Conservation (phyloP, 257 asterid genomes). For the Avicennia marina region DNA sequence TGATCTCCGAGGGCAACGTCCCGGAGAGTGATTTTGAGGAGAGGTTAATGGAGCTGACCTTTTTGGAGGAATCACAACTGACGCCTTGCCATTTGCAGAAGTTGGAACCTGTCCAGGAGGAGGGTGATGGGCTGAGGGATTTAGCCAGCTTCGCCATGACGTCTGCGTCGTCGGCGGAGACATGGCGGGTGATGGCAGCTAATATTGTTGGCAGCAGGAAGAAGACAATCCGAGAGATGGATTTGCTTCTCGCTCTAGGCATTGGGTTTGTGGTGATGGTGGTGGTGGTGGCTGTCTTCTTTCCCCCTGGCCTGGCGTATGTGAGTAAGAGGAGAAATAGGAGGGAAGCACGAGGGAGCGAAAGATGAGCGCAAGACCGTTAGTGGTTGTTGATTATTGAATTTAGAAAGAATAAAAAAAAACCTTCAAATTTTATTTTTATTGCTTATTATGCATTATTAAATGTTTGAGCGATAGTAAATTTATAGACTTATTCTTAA, state of each 20-base stretch:
- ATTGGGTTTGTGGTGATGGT: constrained; percentile 28
- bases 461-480: too few species aligned
- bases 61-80: constrained; percentile 42
- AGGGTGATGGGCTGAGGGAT: constrained; percentile 43
- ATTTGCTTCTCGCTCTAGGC: constrained; percentile 29
- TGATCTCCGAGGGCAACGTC: constrained; percentile 40
- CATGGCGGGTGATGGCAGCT: constrained; percentile 32
- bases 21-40: constrained; percentile 45
- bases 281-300: too few species aligned
- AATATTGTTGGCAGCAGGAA: constrained; percentile 17
- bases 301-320: too few species aligned
- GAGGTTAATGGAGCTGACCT: constrained; percentile 48
- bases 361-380: too few species aligned
- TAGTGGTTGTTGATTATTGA: too few species aligned
- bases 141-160: constrained; percentile 56
- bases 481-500: too few species aligned
- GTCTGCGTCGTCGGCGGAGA: constrained; percentile 43
- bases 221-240: constrained; percentile 4
- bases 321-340: too few species aligned
- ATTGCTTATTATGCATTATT: too few species aligned
- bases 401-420: too few species aligned
- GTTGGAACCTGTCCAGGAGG: constrained; percentile 50
- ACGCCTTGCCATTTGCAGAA: constrained; percentile 76
- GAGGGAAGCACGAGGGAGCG: too few species aligned
- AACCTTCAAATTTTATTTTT: too few species aligned